Base-by-base conservation (phyloP, 192 early-diverging fungal species). In the Rhizophagus clarus region DNA sequence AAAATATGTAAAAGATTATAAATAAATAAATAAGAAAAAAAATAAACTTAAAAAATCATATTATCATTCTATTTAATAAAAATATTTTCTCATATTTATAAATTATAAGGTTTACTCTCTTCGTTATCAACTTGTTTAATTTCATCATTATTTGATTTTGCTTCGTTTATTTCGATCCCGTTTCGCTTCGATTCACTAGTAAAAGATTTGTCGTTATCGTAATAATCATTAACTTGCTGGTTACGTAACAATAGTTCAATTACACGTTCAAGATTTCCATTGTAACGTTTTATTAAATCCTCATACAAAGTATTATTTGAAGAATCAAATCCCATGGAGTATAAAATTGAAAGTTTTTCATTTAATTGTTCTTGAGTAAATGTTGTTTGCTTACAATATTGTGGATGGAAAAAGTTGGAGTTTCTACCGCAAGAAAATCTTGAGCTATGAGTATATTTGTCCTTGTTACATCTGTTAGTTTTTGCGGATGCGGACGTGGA, bases 221-320 rank as follows among this genome's bases (percentile, higher is more conserved):
- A 17, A 20, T 56, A 17, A 1, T 56, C 64, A 31, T 67, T 67
- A 31, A 31, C 12, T 20, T 67, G 28, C 20, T 67, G 64, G 20
- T 67, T 17, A 12, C 64, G 26, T 31, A 67, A 67, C 17, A 67
- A 67, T 17, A 67, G 2, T 31, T 67, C 64, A 32, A 67, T 67
- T 17, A 67, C 64, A 28, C 64, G 64, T 17, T 67, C 28, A 28
- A 67, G 12, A 67, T 67, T 67, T 67, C 64, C 64, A 31, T 67
- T 12, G 31, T 67, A 67, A 17, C 64, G 64, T 31, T 29, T 67
- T 12, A 67, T 20, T 31, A 67, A 67, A 32, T 67, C 64, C 5
- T 67, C 64, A 67, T 67, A 67, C 31, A 17, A 31, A 17, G 26
- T 29, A 32, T 67, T 31, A 17, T 67, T 28, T 31, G 26, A 28